Evolutionary conservation across 2,329 filamentous ascomycete species (phyloP), one percentile per base, ranked within the genome.

Genomic region (Phyllosticta paracitricarpa): DNA sequence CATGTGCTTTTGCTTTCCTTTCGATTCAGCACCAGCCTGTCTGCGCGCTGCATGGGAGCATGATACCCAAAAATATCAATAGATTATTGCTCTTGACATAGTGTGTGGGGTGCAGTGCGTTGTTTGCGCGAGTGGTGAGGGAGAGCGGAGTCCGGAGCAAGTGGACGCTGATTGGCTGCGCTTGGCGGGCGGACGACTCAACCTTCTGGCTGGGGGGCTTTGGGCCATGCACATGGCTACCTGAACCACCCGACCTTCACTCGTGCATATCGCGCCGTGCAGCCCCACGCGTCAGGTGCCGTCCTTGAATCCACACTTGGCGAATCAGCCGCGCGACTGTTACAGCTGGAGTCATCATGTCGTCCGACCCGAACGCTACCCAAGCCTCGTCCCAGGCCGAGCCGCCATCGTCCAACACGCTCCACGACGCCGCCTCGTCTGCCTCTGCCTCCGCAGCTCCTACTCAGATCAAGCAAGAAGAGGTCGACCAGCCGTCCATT

Each of bases 401-500:
- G 52, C 52, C 40, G 40, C n/a, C 40, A n/a, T 48, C 40, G n/a
- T 48, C 40, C 17, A 54, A 12, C 52, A 54, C 59, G 28, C 26
- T 40, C 59, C 51, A 61, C 58, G 33, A 59, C 48, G 54, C 22
- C 59, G 28, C 54, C 48, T 33, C 26, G 12, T n/a, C 51, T 54
- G 7, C 54, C 8, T 28, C 57, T 53, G 19, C 51, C 51, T 24
- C 28, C 26, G 51, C 59, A 53, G 25, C 54, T 26, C 25, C 55
- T 54, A 24, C 14, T 4, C 24, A 57, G 48, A 52, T 62, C 48
- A 67, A 66, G 51, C 69, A 72, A 62, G 71, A 77, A 28, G 70
- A 74, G 56, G 68, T 77, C 40, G 76, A 78, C 64, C 69, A 72
- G 35, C 17, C 40, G 40, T 68, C 71, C 17, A 67, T 78, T 54